Conservation (phyloP, 306 rosid genomes). For the Dryas alaskensis region DNA sequence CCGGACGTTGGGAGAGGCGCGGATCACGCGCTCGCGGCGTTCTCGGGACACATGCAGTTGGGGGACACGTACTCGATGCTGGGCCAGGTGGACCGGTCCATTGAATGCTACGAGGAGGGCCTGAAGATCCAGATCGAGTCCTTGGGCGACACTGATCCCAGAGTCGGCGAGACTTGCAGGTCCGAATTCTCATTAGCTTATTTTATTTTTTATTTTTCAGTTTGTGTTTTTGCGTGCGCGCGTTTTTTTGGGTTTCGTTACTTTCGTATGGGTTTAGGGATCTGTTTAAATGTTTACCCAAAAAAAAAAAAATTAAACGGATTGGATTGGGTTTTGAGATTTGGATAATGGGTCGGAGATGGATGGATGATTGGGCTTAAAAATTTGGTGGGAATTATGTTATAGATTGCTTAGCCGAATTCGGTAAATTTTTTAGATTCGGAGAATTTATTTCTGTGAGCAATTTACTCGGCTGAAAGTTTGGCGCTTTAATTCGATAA, state of each 20-base stretch:
- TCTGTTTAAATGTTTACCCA: neutral
- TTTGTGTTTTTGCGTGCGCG: neutral
- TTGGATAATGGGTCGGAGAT: neutral
- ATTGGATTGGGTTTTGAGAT: neutral
- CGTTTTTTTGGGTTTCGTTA: neutral
- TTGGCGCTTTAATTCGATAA: neutral
- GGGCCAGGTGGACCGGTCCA: conserved; percentile 82
- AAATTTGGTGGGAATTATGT: neutral
- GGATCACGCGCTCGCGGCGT: conserved; percentile 94
- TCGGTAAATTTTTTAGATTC: neutral
- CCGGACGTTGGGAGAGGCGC: conserved; percentile 58
- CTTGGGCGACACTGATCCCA: conserved; percentile 85
- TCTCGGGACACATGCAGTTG: conserved; percentile 92
- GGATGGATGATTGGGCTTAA: neutral
- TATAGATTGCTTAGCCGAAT: neutral
- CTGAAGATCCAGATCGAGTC: conserved; percentile 93
- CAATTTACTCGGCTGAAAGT: neutral
- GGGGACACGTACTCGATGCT: conserved; percentile 97
- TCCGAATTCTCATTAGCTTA: conserved; percentile 1
- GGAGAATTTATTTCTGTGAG: neutral
- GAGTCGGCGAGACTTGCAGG: conserved; percentile 98
- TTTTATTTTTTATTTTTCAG: neutral
- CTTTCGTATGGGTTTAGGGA: neutral
- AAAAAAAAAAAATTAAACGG: no score
- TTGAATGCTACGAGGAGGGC: conserved; percentile 78